Conservation (phyloP, 441 rosid species). For the Gossypium trilobum region DNA sequence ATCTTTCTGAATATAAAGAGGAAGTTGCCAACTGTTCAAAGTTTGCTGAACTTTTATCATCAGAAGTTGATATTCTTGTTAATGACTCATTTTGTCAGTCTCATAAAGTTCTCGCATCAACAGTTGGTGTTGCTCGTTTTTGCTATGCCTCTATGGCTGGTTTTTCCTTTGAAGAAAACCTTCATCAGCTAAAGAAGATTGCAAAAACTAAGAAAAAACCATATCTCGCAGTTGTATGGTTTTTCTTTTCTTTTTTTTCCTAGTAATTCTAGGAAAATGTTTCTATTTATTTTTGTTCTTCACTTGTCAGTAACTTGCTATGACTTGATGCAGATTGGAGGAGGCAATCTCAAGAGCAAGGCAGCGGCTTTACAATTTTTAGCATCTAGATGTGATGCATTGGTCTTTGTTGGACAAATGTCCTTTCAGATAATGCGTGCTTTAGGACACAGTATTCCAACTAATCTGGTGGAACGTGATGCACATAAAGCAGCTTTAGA, state of each 20-base stretch:
- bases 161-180: constrained; percentile 50
- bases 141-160: constrained; percentile 53
- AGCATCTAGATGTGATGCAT: constrained; percentile 56
- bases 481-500: constrained; percentile 40
- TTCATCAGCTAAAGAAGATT: constrained; percentile 33
- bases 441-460: constrained; percentile 38
- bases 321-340: constrained; percentile 52
- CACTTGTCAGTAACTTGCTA: constrained; percentile 17
- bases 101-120: constrained; percentile 63
- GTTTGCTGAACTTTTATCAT: constrained; percentile 41
- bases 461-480: constrained; percentile 36
- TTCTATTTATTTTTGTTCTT: constrained; percentile 11
- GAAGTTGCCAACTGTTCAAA: constrained; percentile 50
- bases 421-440: constrained; percentile 60
- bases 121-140: constrained; percentile 48
- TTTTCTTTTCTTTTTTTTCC: background rate
- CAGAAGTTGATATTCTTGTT: constrained; percentile 59
- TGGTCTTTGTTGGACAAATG: constrained; percentile 57
- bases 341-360: constrained; percentile 47
- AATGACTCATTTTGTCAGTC: constrained; percentile 54
- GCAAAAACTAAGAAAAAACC: constrained; percentile 34
- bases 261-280: background rate
- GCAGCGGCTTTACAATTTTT: constrained; percentile 48
- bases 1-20: constrained; percentile 46
- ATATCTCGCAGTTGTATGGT: constrained; percentile 54